Conservation (phyloP, 306 rosid genomes). For the Castanospermum australe region DNA sequence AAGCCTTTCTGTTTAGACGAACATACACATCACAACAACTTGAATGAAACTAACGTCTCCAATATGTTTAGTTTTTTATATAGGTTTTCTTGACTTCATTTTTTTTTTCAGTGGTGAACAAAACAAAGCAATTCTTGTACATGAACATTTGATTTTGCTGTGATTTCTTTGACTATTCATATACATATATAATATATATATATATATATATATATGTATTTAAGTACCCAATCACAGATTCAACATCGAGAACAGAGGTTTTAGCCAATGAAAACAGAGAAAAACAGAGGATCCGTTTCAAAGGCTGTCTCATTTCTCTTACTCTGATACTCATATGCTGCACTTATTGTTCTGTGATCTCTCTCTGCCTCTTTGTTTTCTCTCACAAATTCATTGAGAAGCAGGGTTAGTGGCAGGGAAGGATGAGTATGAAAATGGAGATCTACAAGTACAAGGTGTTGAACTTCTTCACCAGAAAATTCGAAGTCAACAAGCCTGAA, state of each 20-base stretch:
- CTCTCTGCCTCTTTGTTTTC: neutral
- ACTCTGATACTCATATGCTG: neutral
- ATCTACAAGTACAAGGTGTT: slow-evolving; percentile 44
- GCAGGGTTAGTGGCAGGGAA: neutral
- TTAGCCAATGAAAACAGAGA: slow-evolving; percentile 14
- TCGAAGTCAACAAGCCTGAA: slow-evolving; percentile 42
- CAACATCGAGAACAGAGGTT: neutral
- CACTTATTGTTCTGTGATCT: neutral
- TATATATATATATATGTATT: neutral
- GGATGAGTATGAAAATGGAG: neutral
- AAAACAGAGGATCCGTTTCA: slow-evolving; percentile 22
- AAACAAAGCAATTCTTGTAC: neutral
- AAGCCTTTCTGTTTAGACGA: neutral
- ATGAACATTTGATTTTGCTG: slow-evolving; percentile 11
- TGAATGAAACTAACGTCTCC: neutral
- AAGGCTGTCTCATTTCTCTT: slow-evolving; percentile 21
- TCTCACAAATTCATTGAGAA: neutral
- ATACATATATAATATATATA: slow-evolving; percentile 9
- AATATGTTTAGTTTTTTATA: neutral
- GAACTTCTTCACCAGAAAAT: slow-evolving; percentile 52
- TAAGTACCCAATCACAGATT: neutral
- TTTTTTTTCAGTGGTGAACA: neutral
- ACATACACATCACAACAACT: neutral
- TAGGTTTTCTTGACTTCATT: neutral
- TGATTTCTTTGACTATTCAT: neutral